These are phyloP conservation scores for Amanita inopinata DNA, from an alignment of 768 basidiomycete genomes.

Conservation along the genomic window DNA sequence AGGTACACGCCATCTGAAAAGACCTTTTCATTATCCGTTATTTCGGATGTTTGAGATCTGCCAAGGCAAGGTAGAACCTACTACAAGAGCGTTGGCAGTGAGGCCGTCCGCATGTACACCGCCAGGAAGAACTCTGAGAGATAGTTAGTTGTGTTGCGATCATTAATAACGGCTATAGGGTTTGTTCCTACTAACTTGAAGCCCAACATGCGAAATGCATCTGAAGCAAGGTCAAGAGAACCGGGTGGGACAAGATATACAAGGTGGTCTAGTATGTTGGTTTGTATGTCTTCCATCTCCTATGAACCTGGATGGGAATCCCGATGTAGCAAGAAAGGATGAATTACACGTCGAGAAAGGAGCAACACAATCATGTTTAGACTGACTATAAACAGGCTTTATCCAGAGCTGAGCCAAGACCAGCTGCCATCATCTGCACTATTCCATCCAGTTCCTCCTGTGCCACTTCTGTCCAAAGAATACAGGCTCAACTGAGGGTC, in stretches of 20 bases:
- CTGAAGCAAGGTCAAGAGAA: conserved; percentile 35
- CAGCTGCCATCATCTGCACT: no score
- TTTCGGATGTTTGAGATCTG: not conserved
- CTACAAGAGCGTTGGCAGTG: conserved; percentile 57
- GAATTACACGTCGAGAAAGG: no score
- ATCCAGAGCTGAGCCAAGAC: conserved; percentile 6
- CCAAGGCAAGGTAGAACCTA: conserved; percentile 18
- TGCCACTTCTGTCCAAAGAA: no score
- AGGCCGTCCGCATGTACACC: conserved; percentile 57
- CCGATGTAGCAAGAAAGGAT: no score
- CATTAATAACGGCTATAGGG: not conserved
- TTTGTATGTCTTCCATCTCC: conserved; percentile 14
- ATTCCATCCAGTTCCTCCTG: no score
- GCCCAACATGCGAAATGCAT: conserved; percentile 49
- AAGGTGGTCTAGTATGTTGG: conserved; percentile 51
- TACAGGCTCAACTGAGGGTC: no score
- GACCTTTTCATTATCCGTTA: conserved; percentile 23
- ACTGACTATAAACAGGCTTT: not conserved
- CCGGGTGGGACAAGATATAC: conserved; percentile 64
- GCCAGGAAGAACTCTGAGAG: conserved; percentile 51
- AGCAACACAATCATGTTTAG: not conserved
- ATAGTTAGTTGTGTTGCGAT: not conserved
- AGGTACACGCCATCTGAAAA: conserved; percentile 52
- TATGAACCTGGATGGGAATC: no score
- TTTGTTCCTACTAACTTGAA: conserved; percentile 43